Conservation (phyloP, 768 basidiomycete species). For the Hypholoma sublateritium region DNA sequence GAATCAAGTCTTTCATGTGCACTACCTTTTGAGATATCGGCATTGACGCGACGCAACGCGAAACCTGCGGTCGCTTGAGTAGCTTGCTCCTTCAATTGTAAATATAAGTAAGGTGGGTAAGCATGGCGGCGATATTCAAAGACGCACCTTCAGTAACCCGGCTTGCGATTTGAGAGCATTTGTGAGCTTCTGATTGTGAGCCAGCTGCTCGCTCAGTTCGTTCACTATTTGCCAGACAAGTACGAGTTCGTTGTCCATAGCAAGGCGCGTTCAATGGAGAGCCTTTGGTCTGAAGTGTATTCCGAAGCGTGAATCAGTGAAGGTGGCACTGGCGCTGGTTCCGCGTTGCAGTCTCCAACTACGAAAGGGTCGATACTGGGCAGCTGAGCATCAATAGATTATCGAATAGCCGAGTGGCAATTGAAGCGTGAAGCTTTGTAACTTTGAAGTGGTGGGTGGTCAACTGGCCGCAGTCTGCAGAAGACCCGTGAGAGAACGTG, state of each 20-base stretch:
- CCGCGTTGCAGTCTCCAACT: not conserved
- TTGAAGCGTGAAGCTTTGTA: too few species aligned
- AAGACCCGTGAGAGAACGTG: not conserved
- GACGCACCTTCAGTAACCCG: conserved; percentile 67
- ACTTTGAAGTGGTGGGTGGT: not conserved
- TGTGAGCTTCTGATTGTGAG: conserved; percentile 78
- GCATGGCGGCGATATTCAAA: not conserved
- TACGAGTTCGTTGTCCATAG: conserved; percentile 69
- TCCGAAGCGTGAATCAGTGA: too few species aligned
- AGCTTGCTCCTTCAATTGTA: conserved; percentile 65
- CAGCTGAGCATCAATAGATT: conserved; percentile 24
- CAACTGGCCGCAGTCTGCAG: too few species aligned
- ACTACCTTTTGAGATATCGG: conserved; percentile 81
- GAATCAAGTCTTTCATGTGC: conserved; percentile 6
- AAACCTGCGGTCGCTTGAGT: conserved; percentile 71
- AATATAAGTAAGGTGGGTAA: not conserved
- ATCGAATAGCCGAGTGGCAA: not conserved
- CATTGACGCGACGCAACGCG: conserved; percentile 79
- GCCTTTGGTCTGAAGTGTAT: not conserved
- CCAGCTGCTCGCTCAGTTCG: conserved; percentile 82
- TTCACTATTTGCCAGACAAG: conserved; percentile 78
- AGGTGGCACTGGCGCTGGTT: not conserved
- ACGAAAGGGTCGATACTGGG: not conserved
- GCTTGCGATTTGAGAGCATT: conserved; percentile 67
- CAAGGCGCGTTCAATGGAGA: not conserved